These are phyloP conservation scores for Aspergillus arachidicola DNA, from an alignment of 2,329 filamentous ascomycete genomes.

Conservation along the genomic window DNA sequence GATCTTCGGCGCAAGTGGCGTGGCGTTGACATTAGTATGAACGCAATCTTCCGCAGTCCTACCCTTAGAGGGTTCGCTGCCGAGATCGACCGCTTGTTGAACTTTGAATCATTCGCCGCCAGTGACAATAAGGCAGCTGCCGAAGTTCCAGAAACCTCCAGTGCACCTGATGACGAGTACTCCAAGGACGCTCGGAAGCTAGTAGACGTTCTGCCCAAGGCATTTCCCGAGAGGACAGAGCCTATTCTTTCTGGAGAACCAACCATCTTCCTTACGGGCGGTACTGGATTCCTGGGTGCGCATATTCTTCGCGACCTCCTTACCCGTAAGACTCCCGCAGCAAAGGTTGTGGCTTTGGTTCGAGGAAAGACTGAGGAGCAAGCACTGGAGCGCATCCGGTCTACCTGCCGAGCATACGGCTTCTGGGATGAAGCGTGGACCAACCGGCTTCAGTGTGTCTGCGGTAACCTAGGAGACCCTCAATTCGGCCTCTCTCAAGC, in stretches of 20 bases:
- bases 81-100: slow-evolving; percentile 56
- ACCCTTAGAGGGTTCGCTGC: slow-evolving; percentile 61
- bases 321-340: slow-evolving; percentile 55
- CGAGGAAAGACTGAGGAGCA: slow-evolving; percentile 65
- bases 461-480: slow-evolving; percentile 73
- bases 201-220: slow-evolving; percentile 51
- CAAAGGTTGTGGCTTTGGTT: slow-evolving; percentile 74
- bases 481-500: slow-evolving; percentile 70
- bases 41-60: slow-evolving; percentile 68
- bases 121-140: slow-evolving; percentile 46
- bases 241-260: slow-evolving; percentile 40
- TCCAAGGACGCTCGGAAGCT: slow-evolving; percentile 55
- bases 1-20: slow-evolving; percentile 64
- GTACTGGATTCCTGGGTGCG: slow-evolving; percentile 85
- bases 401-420: slow-evolving; percentile 74
- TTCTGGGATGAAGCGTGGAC: slow-evolving; percentile 72
- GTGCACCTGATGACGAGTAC: slow-evolving; percentile 50
- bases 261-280: slow-evolving; percentile 82
- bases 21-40: slow-evolving; percentile 70
- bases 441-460: slow-evolving; percentile 65
- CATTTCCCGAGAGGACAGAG: slow-evolving; percentile 39
- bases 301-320: slow-evolving; percentile 79
- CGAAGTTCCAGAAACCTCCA: slow-evolving; percentile 28
- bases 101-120: slow-evolving; percentile 51
- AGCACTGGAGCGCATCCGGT: slow-evolving; percentile 65